These are phyloP conservation scores for Marchantia polymorpha DNA, from an alignment of 225 moss, liverwort and hornwort genomes.

Conservation along the genomic window DNA sequence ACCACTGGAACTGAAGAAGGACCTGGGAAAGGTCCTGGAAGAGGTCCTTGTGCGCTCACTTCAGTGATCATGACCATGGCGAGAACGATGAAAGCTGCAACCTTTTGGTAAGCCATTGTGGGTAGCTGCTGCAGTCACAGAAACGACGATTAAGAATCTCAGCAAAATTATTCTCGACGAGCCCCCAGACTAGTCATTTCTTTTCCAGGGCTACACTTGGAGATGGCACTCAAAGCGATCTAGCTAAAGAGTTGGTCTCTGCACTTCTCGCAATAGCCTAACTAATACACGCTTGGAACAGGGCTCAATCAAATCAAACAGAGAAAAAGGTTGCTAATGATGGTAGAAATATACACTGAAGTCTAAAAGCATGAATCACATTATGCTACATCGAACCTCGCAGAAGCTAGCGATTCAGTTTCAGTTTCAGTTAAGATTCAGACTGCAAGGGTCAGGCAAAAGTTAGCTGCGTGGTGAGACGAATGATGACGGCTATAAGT, in stretches of 20 bases:
- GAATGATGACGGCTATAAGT: background rate
- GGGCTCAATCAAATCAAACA: background rate
- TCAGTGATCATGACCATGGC: constrained; percentile 6
- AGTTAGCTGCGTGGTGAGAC: background rate
- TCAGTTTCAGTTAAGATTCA: background rate
- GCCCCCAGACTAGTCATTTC: background rate
- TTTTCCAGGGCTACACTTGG: background rate
- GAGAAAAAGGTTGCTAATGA: no score
- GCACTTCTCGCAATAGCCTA: background rate
- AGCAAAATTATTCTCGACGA: background rate
- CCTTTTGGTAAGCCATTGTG: constrained; percentile 7
- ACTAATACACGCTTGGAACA: background rate
- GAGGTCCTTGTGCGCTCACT: background rate
- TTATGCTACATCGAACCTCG: background rate
- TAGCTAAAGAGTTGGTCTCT: background rate
- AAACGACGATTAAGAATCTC: background rate
- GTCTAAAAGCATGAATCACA: background rate
- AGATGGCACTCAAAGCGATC: background rate
- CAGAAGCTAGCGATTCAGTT: background rate
- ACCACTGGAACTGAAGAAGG: background rate
- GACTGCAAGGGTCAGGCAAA: background rate
- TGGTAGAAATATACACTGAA: background rate
- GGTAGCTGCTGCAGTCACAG: background rate
- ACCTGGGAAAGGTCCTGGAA: background rate
- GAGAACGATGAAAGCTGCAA: constrained; percentile 5